These are phyloP conservation scores for Thozetella sp. DNA, from an alignment of 495 filamentous ascomycete genomes.

Conservation along the genomic window DNA sequence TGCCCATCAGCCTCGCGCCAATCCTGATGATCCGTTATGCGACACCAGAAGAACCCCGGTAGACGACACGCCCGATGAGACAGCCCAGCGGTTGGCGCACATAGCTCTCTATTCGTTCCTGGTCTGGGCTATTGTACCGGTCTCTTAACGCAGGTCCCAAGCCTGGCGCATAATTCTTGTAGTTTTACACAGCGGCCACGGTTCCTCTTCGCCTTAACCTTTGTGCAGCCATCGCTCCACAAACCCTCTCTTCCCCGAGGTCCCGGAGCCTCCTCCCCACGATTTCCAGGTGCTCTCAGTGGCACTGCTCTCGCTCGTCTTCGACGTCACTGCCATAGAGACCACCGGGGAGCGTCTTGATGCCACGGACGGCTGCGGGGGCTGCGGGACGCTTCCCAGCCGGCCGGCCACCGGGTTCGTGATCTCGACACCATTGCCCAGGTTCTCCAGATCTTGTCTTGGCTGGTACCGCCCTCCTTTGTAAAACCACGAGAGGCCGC, in stretches of 20 bases:
- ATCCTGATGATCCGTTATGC: too few relatives aligned
- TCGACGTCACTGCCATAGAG: neutral
- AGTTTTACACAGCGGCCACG: too few relatives aligned
- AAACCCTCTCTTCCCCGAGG: neutral
- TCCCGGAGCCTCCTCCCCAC: constrained; percentile 9
- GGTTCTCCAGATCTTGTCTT: neutral
- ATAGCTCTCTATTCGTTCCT: too few relatives aligned
- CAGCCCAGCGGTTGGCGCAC: too few relatives aligned
- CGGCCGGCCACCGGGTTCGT: neutral
- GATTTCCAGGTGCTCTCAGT: constrained; percentile 22
- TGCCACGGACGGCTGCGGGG: neutral
- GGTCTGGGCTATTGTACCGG: too few relatives aligned
- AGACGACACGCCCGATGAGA: too few relatives aligned
- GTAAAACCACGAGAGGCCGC: neutral
- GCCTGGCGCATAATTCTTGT: too few relatives aligned
- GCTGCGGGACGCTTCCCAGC: neutral
- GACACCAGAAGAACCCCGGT: too few relatives aligned
- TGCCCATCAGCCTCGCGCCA: too few relatives aligned
- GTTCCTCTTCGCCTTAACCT: too few relatives aligned
- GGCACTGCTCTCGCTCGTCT: neutral
- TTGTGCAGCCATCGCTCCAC: constrained; percentile 15
- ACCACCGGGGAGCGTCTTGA: neutral
- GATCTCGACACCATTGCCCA: neutral
- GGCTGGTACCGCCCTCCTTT: neutral
- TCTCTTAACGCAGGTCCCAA: too few relatives aligned